Conservation (phyloP, 2,329 filamentous ascomycete species). For the Penicillium decumbens region DNA sequence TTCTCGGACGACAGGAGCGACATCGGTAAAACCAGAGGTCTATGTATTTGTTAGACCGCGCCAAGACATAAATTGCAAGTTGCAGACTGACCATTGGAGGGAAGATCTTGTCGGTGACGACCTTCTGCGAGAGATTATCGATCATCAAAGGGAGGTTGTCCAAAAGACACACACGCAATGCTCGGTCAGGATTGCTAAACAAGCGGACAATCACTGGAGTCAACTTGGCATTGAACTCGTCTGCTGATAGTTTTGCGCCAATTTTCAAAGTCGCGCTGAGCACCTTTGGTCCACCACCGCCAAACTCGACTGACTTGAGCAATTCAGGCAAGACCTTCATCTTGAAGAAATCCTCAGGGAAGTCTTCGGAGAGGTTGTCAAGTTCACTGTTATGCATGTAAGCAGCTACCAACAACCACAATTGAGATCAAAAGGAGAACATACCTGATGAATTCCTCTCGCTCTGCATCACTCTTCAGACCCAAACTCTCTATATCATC, state of each 20-base stretch:
- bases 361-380: constrained; percentile 82
- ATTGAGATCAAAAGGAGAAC: constrained; percentile 14
- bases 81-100: constrained; percentile 68
- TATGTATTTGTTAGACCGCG: constrained; percentile 38
- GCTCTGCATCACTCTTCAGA: constrained; percentile 76
- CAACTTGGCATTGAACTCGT: constrained; percentile 81
- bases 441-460: constrained; percentile 75
- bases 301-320: constrained; percentile 98
- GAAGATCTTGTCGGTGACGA: constrained; percentile 95
- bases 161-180: constrained; percentile 82
- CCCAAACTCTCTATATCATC: constrained; percentile 91
- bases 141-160: constrained; percentile 90
- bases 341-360: constrained; percentile 96
- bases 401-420: background rate
- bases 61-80: background rate
- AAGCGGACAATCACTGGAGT: constrained; percentile 81
- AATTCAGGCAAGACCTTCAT: constrained; percentile 93
- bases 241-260: constrained; percentile 74
- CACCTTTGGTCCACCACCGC: constrained; percentile 88
- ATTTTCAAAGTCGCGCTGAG: constrained; percentile 88
- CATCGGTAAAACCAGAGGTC: constrained; percentile 91
- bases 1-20: constrained; percentile 85
- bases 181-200: constrained; percentile 86
- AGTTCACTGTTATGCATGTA: constrained; percentile 56
- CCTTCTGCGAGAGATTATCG: constrained; percentile 77